These are phyloP conservation scores for Chlorencoelia australis DNA, from an alignment of 2,329 filamentous ascomycete genomes.

Conservation along the genomic window DNA sequence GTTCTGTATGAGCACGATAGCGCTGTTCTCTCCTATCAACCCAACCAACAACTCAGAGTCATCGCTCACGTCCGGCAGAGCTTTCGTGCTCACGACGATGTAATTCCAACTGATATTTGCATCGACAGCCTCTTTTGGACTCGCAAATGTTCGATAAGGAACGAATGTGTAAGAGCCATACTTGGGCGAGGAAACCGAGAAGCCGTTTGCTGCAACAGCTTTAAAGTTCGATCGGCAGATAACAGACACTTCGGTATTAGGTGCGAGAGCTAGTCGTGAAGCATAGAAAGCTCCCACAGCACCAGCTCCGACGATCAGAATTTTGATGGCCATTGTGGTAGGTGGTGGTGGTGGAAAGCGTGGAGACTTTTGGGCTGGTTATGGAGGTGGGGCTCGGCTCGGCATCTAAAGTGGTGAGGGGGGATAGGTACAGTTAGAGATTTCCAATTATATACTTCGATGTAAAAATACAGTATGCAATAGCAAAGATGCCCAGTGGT, in stretches of 20 bases:
- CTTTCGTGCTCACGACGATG: conserved; percentile 25
- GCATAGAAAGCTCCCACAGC: conserved; percentile 67
- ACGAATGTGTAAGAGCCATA: conserved; percentile 59
- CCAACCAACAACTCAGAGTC: conserved; percentile 21
- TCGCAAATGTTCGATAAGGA: conserved; percentile 52
- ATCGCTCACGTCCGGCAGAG: conserved; percentile 24
- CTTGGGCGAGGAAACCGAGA: conserved; percentile 52
- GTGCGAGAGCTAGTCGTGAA: conserved; percentile 52
- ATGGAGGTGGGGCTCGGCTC: too few species aligned
- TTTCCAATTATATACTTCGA: too few species aligned
- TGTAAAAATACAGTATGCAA: too few species aligned
- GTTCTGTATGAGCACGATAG: conserved; percentile 25
- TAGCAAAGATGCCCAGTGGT: too few species aligned
- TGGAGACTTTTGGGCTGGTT: too few species aligned
- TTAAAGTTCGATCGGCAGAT: conserved; percentile 66
- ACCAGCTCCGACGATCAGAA: conserved; percentile 56
- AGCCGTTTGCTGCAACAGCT: conserved; percentile 49
- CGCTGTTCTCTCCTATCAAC: conserved; percentile 19
- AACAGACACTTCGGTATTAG: conserved; percentile 48
- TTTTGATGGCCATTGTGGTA: conserved; percentile 29
- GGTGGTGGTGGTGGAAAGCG: too few species aligned
- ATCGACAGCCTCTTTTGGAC: conserved; percentile 34
- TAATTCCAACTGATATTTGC: conserved; percentile 32
- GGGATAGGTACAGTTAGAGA: too few species aligned
- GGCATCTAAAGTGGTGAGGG: too few species aligned